phyloP scores from a whole-genome alignment of 2,329 filamentous ascomycete species.

The Paraphaeosphaeria minitans region DNA sequence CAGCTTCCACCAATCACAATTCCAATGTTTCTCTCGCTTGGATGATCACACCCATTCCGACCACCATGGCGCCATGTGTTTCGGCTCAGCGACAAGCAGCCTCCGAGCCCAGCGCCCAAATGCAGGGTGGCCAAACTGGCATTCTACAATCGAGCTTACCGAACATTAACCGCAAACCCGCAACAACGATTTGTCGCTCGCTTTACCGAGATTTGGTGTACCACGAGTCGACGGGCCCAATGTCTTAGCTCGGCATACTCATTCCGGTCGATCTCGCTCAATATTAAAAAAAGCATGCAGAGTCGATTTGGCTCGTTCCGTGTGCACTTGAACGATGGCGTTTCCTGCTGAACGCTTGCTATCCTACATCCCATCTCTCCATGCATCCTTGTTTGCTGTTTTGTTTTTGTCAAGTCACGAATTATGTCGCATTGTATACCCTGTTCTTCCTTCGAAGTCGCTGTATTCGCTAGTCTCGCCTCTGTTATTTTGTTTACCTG shows the following conservation, averaged over 20 bases:
- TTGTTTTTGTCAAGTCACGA: not conserved
- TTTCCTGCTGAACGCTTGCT: not conserved
- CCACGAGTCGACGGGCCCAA: not conserved
- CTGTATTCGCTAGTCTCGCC: constrained; percentile 3
- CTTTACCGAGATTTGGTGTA: not conserved
- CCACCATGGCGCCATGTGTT: not conserved
- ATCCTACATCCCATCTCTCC: not conserved
- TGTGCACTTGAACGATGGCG: not conserved
- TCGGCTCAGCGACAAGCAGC: not conserved
- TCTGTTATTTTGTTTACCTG: not conserved
- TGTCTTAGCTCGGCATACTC: not conserved
- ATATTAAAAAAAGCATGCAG: not conserved
- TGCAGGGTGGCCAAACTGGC: not conserved
- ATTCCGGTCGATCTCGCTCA: not conserved
- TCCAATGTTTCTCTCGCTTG: not conserved
- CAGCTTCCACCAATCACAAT: not conserved
- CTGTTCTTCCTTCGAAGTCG: not conserved
- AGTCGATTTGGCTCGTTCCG: not conserved
- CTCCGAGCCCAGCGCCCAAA: not conserved
- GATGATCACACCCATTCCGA: not conserved
- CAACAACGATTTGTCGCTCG: not conserved
- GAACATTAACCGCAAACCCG: not conserved
- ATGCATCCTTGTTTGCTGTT: not conserved
- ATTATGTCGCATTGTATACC: constrained; percentile 9
- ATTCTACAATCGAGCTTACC: not conserved